phyloP scores from a whole-genome alignment of 2,329 filamentous ascomycete species.

The Elsinoe ampelina region DNA sequence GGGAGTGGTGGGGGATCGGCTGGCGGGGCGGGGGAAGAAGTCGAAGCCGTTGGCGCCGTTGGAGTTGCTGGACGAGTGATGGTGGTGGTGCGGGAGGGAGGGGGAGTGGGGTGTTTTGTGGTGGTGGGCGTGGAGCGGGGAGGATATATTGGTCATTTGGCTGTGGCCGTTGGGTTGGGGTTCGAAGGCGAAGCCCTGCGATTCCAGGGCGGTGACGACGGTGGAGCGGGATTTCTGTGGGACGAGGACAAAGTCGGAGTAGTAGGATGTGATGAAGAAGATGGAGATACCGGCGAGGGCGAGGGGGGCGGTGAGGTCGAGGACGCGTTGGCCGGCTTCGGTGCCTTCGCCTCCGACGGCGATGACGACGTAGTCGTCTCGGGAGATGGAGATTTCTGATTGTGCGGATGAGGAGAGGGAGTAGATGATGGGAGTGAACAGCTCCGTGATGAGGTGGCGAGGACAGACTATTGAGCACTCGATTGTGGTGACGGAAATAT shows the following conservation, averaged over 20 bases:
- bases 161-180: slow-evolving; percentile 46
- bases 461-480: slow-evolving; percentile 92
- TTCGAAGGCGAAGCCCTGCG: slow-evolving; percentile 76
- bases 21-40: slow-evolving; percentile 29
- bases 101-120: slow-evolving; percentile 41
- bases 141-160: slow-evolving; percentile 34
- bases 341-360: slow-evolving; percentile 84
- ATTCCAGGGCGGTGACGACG: slow-evolving; percentile 67
- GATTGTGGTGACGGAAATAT: slow-evolving; percentile 83
- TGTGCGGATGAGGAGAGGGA: slow-evolving; percentile 44
- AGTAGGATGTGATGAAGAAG: slow-evolving; percentile 98
- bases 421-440: slow-evolving; percentile 65
- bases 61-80: slow-evolving; percentile 37
- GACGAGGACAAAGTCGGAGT: slow-evolving; percentile 92
- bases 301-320: slow-evolving; percentile 83
- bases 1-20: slow-evolving; percentile 52
- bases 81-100: slow-evolving; percentile 37
- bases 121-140: slow-evolving; percentile 50
- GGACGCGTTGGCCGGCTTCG: slow-evolving; percentile 81
- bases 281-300: slow-evolving; percentile 91
- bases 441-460: slow-evolving; percentile 58
- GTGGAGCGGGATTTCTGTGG: slow-evolving; percentile 63
- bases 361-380: slow-evolving; percentile 78
- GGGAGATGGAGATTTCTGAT: slow-evolving; percentile 58
- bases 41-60: slow-evolving; percentile 19